Percentiles rank a stretch among this genome's conserved stretches.
phyloP scores from a whole-genome alignment of 1,284 basidiomycete genomes.

The Trichosporon coremiiforme region DNA sequence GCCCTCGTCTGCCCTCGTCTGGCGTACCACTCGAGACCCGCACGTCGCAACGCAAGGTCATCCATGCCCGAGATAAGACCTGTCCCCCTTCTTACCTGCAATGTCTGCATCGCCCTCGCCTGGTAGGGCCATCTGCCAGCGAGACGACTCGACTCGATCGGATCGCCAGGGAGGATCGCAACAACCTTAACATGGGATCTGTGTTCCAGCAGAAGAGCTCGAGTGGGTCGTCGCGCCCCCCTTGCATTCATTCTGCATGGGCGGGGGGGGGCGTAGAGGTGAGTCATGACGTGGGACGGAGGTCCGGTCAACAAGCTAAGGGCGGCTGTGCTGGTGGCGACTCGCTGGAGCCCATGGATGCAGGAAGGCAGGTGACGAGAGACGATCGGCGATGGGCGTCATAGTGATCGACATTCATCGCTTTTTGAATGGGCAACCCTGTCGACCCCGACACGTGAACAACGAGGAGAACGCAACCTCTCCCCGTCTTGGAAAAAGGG shows the following conservation, averaged over 20 bases:
- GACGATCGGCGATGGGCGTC: conserved; percentile 1
- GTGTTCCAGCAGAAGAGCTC: neutral
- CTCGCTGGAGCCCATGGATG: neutral
- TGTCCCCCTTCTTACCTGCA: neutral
- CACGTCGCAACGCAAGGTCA: neutral
- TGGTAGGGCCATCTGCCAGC: neutral
- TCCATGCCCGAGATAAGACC: conserved; percentile 6
- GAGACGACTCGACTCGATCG: neutral
- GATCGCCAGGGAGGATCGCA: neutral
- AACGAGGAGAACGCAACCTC: neutral
- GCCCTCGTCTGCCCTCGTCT: neutral
- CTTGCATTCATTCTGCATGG: neutral
- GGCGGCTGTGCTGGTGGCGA: neutral
- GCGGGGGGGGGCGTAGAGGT: neutral
- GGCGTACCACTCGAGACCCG: neutral
- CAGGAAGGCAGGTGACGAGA: conserved; percentile 7
- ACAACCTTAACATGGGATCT: neutral
- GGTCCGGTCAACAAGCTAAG: too few species aligned
- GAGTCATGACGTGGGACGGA: too few species aligned
- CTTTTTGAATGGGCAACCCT: neutral
- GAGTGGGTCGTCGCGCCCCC: neutral
- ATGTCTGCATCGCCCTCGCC: neutral
- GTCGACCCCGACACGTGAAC: neutral
- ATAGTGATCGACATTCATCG: conserved; percentile 1
- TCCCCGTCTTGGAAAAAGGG: neutral